These are phyloP conservation scores for Gnomoniopsis smithogilvyi DNA, from an alignment of 2,329 filamentous ascomycete genomes.

Conservation along the genomic window DNA sequence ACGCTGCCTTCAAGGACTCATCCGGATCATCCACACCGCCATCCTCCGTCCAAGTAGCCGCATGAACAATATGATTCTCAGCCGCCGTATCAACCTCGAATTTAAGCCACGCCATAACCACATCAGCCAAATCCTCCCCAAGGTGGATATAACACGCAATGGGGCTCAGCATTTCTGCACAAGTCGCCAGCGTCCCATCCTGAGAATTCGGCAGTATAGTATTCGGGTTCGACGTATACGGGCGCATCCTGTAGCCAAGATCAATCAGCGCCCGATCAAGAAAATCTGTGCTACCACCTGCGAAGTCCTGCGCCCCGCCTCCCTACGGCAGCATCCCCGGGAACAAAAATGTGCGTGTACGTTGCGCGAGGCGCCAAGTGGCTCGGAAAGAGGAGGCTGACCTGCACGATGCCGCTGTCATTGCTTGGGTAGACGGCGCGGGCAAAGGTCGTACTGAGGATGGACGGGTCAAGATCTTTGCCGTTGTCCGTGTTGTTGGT, in stretches of 20 bases:
- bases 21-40: background rate
- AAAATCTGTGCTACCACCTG: slow-evolving; percentile 61
- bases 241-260: slow-evolving; percentile 44
- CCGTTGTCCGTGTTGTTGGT: slow-evolving; percentile 3
- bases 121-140: slow-evolving; percentile 48
- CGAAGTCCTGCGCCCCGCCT: slow-evolving; percentile 32
- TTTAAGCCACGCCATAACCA: slow-evolving; percentile 51
- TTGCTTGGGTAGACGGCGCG: slow-evolving; percentile 2
- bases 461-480: background rate
- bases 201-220: slow-evolving; percentile 47
- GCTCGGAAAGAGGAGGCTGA: slow-evolving; percentile 1
- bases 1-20: background rate
- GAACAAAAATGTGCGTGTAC: slow-evolving; percentile 29
- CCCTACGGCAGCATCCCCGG: slow-evolving; percentile 30
- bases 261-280: slow-evolving; percentile 57
- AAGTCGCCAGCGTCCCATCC: slow-evolving; percentile 47
- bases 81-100: background rate
- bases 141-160: slow-evolving; percentile 56
- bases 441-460: slow-evolving; percentile 6
- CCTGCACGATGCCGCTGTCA: slow-evolving; percentile 1
- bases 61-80: background rate
- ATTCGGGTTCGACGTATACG: slow-evolving; percentile 46
- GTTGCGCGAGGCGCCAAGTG: slow-evolving; percentile 6
- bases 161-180: slow-evolving; percentile 51
- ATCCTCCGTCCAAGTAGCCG: slow-evolving; percentile 1